These are phyloP conservation scores for Aspergillus ellipticus DNA, from an alignment of 495 filamentous ascomycete genomes.

Conservation along the genomic window DNA sequence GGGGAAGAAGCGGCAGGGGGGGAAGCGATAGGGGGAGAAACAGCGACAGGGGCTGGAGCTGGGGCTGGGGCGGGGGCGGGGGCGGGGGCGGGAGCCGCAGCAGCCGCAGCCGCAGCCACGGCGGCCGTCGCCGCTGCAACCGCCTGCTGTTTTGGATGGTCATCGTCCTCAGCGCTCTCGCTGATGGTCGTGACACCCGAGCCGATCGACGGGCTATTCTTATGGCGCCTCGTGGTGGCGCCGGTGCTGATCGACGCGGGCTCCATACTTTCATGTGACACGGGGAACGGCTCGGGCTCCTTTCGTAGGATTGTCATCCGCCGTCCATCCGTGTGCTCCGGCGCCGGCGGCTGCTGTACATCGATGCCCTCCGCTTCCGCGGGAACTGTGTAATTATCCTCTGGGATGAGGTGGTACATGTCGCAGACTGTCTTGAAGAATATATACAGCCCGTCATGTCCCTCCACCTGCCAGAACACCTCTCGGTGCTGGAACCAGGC, in stretches of 20 bases:
- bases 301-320: constrained; percentile 45
- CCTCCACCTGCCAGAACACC: constrained; percentile 96
- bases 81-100: neutral
- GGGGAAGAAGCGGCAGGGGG: too few relatives aligned
- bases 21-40: too few relatives aligned
- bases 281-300: constrained; percentile 25
- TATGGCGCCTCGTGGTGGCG: constrained; percentile 70
- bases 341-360: constrained; percentile 36
- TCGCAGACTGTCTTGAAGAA: constrained; percentile 98
- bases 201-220: constrained; percentile 71
- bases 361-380: constrained; percentile 82
- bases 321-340: constrained; percentile 33
- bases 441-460: constrained; percentile 79
- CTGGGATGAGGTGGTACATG: constrained; percentile 77
- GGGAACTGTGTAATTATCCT: constrained; percentile 93
- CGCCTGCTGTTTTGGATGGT: constrained; percentile 11
- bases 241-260: constrained; percentile 45
- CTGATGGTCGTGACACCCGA: constrained; percentile 67
- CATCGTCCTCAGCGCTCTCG: constrained; percentile 67
- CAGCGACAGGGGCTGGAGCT: neutral
- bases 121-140: constrained; percentile 2
- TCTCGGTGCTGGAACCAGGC: constrained; percentile 96
- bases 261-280: constrained; percentile 29
- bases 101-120: neutral
- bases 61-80: neutral